These are phyloP conservation scores for Xylaria scruposa DNA, from an alignment of 495 filamentous ascomycete genomes.

Conservation along the genomic window DNA sequence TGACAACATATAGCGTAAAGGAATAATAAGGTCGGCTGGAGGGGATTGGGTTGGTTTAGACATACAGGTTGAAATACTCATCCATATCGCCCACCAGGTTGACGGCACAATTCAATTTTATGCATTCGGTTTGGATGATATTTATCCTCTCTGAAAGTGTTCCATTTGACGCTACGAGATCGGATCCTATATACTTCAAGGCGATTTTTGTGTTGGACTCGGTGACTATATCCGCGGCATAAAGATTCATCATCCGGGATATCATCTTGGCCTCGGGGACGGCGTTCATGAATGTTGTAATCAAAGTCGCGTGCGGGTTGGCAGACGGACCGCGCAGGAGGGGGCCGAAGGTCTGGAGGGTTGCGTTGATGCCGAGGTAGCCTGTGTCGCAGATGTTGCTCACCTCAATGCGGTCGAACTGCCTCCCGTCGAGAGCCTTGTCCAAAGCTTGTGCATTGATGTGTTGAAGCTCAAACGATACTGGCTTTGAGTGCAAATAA, in stretches of 20 bases:
- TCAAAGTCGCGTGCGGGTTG: constrained; percentile 13
- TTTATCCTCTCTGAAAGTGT: too few species aligned
- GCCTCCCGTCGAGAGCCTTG: background rate
- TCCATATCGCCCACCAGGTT: constrained; percentile 19
- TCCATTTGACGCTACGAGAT: background rate
- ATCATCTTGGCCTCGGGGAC: constrained; percentile 2
- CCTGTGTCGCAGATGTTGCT: constrained; percentile 11
- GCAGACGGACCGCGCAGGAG: background rate
- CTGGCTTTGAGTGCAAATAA: background rate
- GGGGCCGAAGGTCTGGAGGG: constrained; percentile 10
- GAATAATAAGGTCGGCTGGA: background rate
- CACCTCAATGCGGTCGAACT: constrained; percentile 23
- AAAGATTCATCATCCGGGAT: background rate
- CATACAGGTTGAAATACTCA: constrained; percentile 16
- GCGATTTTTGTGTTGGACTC: background rate
- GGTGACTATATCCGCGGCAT: background rate
- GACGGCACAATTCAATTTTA: too few species aligned
- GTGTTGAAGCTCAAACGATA: constrained; percentile 8
- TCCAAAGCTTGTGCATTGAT: background rate
- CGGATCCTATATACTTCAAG: constrained; percentile 1
- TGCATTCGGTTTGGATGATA: too few species aligned
- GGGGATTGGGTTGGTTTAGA: background rate
- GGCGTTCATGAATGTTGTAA: background rate
- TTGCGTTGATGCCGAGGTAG: constrained; percentile 2
- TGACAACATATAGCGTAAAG: background rate